Percentiles rank a stretch among this genome's conserved stretches.
Evolutionary conservation across 306 rosid species (phyloP).

Genomic region (Begonia peltatifolia): DNA sequence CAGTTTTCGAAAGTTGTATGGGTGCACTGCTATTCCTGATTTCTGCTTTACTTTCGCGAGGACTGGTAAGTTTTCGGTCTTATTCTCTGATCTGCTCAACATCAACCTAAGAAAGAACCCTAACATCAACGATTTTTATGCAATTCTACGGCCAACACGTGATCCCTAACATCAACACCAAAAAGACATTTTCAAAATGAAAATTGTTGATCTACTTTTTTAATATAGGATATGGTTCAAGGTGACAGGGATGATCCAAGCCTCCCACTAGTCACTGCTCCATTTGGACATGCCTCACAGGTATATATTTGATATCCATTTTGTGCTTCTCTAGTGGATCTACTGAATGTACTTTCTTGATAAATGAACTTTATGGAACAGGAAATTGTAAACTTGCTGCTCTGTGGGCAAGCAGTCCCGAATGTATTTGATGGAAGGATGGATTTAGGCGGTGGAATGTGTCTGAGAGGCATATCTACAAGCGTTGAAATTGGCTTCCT

Average conservation of each 20-base stretch:
- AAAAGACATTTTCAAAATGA: no score
- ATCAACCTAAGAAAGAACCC: no score
- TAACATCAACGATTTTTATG: no score
- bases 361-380: constrained; percentile 13
- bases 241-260: constrained; percentile 96
- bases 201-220: no score
- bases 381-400: constrained; percentile 88
- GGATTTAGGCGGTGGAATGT: constrained; percentile 94
- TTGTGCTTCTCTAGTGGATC: no score
- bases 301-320: constrained; percentile 15
- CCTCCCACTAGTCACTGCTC: constrained; percentile 94
- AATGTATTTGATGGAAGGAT: constrained; percentile 85
- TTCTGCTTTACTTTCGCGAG: constrained; percentile 91
- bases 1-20: constrained; percentile 75
- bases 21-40: constrained; percentile 93
- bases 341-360: no score
- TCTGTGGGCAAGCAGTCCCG: constrained; percentile 86
- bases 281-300: constrained; percentile 99
- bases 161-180: no score
- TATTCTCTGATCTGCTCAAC: no score
- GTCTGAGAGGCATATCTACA: constrained; percentile 67
- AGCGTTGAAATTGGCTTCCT: constrained; percentile 90
- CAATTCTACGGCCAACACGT: no score
- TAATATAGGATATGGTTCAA: constrained; percentile 60
- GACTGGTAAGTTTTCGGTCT: constrained; percentile 46